A percentile compares a stretch with the other conserved stretches of the same genome.
These are phyloP conservation scores for Penicillium flavigenum DNA, from an alignment of 495 filamentous ascomycete species.

Conservation along the genomic window DNA sequence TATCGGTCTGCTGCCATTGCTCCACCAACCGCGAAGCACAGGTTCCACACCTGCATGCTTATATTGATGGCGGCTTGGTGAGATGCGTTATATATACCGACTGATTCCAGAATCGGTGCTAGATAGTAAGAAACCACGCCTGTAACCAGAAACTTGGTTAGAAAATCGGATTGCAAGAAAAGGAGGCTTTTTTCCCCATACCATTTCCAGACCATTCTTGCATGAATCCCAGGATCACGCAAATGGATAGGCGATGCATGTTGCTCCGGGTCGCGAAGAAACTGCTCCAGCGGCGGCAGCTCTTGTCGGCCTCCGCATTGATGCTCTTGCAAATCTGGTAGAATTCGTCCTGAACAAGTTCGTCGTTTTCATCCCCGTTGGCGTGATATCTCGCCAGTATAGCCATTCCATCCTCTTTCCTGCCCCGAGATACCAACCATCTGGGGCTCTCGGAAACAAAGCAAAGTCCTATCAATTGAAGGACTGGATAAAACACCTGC, in stretches of 20 bases:
- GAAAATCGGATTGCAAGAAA: background rate
- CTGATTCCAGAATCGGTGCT: constrained; percentile 51
- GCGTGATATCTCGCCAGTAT: constrained; percentile 42
- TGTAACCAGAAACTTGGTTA: constrained; percentile 8
- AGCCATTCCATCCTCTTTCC: constrained; percentile 39
- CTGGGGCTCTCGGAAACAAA: constrained; percentile 30
- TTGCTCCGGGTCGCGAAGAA: constrained; percentile 67
- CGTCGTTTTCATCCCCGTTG: constrained; percentile 27
- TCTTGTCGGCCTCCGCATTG: constrained; percentile 36
- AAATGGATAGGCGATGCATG: constrained; percentile 58
- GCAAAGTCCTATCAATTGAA: constrained; percentile 20
- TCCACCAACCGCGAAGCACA: constrained; percentile 40
- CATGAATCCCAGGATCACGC: constrained; percentile 55
- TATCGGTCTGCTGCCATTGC: constrained; percentile 56
- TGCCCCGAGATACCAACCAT: constrained; percentile 46
- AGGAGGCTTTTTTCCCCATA: constrained; percentile 6
- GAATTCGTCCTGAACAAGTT: constrained; percentile 34
- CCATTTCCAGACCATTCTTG: constrained; percentile 71
- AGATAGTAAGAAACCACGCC: constrained; percentile 63
- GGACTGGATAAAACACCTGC: constrained; percentile 24
- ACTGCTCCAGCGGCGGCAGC: constrained; percentile 26
- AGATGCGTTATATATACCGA: constrained; percentile 51
- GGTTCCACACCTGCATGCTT: constrained; percentile 30
- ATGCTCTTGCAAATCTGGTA: constrained; percentile 51
- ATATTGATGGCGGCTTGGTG: constrained; percentile 43